Conservation (phyloP, 2,329 filamentous ascomycete genomes). For the Venturia asperata region DNA sequence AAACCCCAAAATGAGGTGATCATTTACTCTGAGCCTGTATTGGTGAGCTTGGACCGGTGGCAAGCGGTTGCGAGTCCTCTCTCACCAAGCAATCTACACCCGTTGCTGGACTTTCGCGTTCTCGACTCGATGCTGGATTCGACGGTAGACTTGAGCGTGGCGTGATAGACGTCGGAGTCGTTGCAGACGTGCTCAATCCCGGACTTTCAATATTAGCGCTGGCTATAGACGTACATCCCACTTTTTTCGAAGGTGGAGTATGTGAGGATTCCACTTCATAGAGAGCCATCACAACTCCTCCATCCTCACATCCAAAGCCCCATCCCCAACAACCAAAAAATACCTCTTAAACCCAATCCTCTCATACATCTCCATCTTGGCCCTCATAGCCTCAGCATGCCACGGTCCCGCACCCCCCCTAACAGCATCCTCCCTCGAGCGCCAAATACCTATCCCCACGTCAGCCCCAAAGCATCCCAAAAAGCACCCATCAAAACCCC, state of each 20-base stretch:
- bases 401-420: constrained; percentile 51
- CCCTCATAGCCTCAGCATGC: constrained; percentile 47
- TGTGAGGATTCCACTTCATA: too few relatives aligned
- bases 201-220: neutral
- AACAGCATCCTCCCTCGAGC: constrained; percentile 54
- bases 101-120: too few relatives aligned
- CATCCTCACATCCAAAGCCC: constrained; percentile 23
- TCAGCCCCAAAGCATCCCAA: constrained; percentile 11
- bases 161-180: too few relatives aligned
- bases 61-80: too few relatives aligned
- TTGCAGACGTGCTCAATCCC: neutral
- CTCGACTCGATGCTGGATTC: too few relatives aligned
- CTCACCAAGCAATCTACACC: too few relatives aligned
- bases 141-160: too few relatives aligned
- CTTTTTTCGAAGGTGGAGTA: neutral
- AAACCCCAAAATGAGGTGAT: too few relatives aligned
- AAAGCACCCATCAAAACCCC: neutral
- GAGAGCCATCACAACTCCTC: constrained; percentile 1
- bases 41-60: too few relatives aligned
- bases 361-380: constrained; percentile 42
- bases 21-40: too few relatives aligned
- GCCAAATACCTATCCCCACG: constrained; percentile 52
- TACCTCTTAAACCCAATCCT: constrained; percentile 35
- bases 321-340: constrained; percentile 58
- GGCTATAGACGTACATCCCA: neutral